Percentiles rank a stretch among this genome's conserved stretches.
phyloP scores from a whole-genome alignment of 2,329 filamentous ascomycete species.

The Mariannaea sp. region DNA sequence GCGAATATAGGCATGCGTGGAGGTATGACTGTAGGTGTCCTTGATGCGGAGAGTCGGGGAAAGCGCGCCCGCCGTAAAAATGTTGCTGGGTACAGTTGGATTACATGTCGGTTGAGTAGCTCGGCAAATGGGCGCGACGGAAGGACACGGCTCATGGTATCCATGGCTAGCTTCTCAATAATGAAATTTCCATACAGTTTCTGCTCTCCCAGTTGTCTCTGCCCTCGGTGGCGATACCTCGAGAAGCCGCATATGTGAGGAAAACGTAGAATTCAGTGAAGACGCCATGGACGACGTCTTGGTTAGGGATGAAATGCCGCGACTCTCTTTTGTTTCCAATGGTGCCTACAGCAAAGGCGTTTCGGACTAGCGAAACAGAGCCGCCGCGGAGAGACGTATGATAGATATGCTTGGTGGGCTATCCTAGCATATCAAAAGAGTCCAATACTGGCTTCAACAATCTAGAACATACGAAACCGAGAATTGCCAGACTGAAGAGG shows the following conservation, averaged over 20 bases:
- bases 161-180: background rate
- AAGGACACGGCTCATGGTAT: background rate
- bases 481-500: too few species aligned
- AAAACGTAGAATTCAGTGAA: background rate
- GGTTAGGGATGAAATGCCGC: background rate
- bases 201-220: background rate
- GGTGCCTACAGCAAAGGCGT: background rate
- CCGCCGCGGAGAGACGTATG: background rate
- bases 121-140: background rate
- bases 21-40: background rate
- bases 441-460: too few species aligned
- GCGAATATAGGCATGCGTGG: background rate
- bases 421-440: too few species aligned
- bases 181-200: background rate
- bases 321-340: background rate
- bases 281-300: background rate
- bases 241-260: background rate
- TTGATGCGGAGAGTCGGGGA: background rate
- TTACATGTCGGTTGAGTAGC: background rate
- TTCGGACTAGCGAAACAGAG: background rate
- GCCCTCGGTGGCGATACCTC: background rate
- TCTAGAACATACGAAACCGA: too few species aligned
- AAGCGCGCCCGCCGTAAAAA: background rate
- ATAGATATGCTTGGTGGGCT: too few species aligned
- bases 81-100: background rate